These are phyloP conservation scores for Ogataea allantospora DNA, from an alignment of 805 yeast genomes.

Conservation along the genomic window DNA sequence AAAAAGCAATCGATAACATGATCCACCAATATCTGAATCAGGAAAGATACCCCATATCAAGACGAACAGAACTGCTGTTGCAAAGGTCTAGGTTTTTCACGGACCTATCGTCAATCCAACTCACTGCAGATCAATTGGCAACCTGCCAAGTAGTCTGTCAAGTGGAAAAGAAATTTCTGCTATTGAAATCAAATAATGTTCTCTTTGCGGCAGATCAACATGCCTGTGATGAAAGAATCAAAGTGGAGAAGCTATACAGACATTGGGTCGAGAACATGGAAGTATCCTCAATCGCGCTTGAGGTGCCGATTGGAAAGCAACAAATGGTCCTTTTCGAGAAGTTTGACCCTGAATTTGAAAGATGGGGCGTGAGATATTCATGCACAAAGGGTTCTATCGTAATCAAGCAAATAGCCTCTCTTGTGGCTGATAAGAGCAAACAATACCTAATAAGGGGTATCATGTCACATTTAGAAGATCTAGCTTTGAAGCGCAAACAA, in stretches of 20 bases:
- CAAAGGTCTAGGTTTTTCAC: conserved; percentile 19
- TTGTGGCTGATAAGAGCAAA: conserved; percentile 20
- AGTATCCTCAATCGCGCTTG: conserved; percentile 1
- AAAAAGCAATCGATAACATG: neutral
- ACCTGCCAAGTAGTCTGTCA: conserved; percentile 48
- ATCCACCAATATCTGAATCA: neutral
- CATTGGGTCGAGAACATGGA: conserved; percentile 31
- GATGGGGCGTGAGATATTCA: conserved; percentile 45
- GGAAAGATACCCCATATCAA: neutral
- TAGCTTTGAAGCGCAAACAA: conserved; percentile 34
- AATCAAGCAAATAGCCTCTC: conserved; percentile 42
- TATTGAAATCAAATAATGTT: conserved; percentile 33
- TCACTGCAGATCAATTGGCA: conserved; percentile 25
- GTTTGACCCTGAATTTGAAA: conserved; percentile 13
- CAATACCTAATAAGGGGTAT: conserved; percentile 38
- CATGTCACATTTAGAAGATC: conserved; percentile 44
- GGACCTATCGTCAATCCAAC: conserved; percentile 5
- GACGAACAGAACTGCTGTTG: neutral
- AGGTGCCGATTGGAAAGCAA: conserved; percentile 25
- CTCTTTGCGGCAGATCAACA: conserved; percentile 70
- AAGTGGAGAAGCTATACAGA: conserved; percentile 50
- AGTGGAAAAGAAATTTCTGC: conserved; percentile 61
- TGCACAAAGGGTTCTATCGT: conserved; percentile 17
- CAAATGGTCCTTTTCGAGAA: conserved; percentile 36
- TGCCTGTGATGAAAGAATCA: conserved; percentile 77